These are phyloP conservation scores for Jackrogersella multiformis DNA, from an alignment of 495 filamentous ascomycete species.

Conservation along the genomic window DNA sequence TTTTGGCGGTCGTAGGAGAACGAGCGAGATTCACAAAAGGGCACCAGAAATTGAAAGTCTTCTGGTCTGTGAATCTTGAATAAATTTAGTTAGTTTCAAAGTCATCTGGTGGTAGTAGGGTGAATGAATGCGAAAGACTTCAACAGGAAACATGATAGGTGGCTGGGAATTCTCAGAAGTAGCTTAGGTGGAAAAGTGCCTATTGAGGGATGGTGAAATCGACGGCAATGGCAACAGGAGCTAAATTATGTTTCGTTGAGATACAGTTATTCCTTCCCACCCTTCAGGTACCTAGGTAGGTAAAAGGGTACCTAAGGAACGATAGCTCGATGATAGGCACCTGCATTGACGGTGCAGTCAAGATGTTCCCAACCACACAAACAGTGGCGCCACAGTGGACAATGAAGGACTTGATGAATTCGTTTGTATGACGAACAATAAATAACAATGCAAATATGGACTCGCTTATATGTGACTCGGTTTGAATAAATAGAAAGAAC, in stretches of 20 bases:
- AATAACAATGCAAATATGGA: neutral
- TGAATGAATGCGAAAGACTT: neutral
- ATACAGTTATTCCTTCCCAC: neutral
- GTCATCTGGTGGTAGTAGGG: neutral
- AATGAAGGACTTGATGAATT: constrained; percentile 13
- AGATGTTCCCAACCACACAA: neutral
- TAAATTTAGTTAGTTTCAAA: constrained; percentile 19
- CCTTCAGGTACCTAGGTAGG: no score
- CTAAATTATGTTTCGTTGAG: neutral
- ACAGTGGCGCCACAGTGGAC: neutral
- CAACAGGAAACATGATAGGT: neutral
- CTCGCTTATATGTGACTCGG: neutral
- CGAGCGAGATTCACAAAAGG: constrained; percentile 13
- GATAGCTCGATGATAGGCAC: neutral
- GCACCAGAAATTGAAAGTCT: constrained; percentile 1
- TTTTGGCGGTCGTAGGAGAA: constrained; percentile 11
- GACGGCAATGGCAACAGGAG: no score
- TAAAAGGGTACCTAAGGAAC: no score
- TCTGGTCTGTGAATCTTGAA: constrained; percentile 18
- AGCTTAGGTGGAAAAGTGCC: no score
- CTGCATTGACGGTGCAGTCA: constrained; percentile 9
- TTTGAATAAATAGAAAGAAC: constrained; percentile 1
- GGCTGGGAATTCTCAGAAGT: neutral
- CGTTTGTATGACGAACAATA: constrained; percentile 13
- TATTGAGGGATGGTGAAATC: neutral